Percentiles rank a stretch among this genome's conserved stretches.
Conservation (phyloP, 2,329 filamentous ascomycete genomes). For the Fusarium sp. region DNA sequence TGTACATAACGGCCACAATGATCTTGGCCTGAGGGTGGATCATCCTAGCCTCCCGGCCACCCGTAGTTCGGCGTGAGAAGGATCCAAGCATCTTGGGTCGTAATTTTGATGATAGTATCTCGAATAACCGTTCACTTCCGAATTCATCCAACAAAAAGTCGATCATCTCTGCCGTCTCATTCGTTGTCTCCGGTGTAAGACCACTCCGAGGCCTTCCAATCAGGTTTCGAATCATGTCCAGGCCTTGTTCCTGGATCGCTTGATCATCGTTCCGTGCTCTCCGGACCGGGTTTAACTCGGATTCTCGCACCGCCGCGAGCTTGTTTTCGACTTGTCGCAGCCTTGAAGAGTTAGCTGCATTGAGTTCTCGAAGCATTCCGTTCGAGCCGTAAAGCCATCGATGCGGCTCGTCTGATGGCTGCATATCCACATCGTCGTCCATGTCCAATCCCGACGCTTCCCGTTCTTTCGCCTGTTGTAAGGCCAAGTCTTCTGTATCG, state of each 20-base stretch:
- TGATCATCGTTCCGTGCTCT: conserved; percentile 81
- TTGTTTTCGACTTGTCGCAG: conserved; percentile 63
- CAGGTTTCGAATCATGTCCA: conserved; percentile 91
- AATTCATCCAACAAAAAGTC: conserved; percentile 83
- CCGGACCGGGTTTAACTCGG: conserved; percentile 74
- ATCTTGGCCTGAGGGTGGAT: conserved; percentile 74
- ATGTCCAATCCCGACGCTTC: conserved; percentile 53
- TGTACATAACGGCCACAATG: conserved; percentile 80
- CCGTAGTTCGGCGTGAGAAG: conserved; percentile 57
- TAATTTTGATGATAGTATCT: conserved; percentile 83
- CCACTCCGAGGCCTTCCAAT: conserved; percentile 71
- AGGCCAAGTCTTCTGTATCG: conserved; percentile 65
- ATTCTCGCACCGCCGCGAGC: conserved; percentile 66
- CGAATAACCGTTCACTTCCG: conserved; percentile 81
- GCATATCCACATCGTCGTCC: conserved; percentile 70
- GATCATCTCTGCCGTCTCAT: conserved; percentile 77
- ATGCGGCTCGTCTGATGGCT: conserved; percentile 57
- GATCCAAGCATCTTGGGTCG: conserved; percentile 68
- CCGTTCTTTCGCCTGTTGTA: conserved; percentile 52
- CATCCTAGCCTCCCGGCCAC: conserved; percentile 59
- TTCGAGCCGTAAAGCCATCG: conserved; percentile 51
- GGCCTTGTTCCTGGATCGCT: conserved; percentile 88
- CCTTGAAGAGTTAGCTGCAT: conserved; percentile 53
- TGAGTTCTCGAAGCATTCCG: conserved; percentile 48
- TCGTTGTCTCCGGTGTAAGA: conserved; percentile 60